phyloP scores from a whole-genome alignment of 306 rosid genomes.

The Dalbergia cultrata region DNA sequence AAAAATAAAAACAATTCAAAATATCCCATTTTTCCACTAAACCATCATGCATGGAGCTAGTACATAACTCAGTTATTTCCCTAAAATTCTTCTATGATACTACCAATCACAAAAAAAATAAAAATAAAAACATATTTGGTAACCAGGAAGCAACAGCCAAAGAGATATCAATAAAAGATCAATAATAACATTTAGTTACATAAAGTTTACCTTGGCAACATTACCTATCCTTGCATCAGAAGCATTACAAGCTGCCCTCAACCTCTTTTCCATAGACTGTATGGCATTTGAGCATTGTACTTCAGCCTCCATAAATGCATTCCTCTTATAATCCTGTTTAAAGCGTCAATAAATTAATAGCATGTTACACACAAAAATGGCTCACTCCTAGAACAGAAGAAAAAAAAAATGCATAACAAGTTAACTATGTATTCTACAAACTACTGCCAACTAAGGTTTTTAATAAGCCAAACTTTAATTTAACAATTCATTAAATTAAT shows the following conservation, averaged over 20 bases:
- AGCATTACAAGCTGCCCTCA: conserved; percentile 91
- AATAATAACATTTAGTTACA: neutral
- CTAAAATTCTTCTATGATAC: neutral
- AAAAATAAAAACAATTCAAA: no score
- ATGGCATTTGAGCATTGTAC: conserved; percentile 76
- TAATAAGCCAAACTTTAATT: neutral
- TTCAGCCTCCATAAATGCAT: conserved; percentile 91
- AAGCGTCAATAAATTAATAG: conserved; percentile 45
- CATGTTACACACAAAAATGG: conserved; percentile 11
- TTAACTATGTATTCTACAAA: neutral
- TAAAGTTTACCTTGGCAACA: conserved; percentile 75
- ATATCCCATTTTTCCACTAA: conserved; percentile 14
- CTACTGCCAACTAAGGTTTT: neutral
- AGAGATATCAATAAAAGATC: neutral
- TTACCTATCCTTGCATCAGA: conserved; percentile 78
- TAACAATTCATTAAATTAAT: neutral
- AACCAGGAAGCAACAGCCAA: neutral
- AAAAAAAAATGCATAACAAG: neutral
- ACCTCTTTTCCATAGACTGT: conserved; percentile 89
- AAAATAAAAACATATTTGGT: neutral
- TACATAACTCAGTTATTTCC: neutral
- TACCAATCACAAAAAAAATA: neutral
- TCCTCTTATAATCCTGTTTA: conserved; percentile 84
- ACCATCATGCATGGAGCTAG: conserved; percentile 14
- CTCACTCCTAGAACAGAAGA: conserved; percentile 4